Evolutionary conservation across 441 rosid genomes (phyloP).

Genomic region (Gossypium davidsonii): DNA sequence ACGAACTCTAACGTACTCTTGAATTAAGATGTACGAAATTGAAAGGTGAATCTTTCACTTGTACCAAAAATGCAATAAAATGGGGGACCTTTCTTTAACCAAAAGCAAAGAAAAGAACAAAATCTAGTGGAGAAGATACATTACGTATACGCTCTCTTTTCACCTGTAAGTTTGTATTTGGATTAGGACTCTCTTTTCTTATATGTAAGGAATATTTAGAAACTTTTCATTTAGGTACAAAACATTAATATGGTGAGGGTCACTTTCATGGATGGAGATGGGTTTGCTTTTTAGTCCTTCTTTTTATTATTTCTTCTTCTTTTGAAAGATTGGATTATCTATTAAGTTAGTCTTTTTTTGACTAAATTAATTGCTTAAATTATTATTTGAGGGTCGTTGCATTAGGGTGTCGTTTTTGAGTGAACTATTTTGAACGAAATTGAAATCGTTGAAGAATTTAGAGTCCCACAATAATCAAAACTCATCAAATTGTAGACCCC

Average conservation of each 20-base stretch:
- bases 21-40: too few species aligned
- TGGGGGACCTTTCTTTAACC: neutral
- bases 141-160: neutral
- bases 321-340: neutral
- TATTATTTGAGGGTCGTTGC: neutral
- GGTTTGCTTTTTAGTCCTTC: neutral
- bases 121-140: conserved; percentile 4
- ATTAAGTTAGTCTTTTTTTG: neutral
- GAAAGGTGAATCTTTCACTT: neutral
- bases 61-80: neutral
- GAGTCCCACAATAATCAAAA: neutral
- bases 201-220: neutral
- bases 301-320: neutral
- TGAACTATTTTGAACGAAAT: neutral
- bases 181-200: conserved; percentile 25
- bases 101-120: conserved; percentile 4
- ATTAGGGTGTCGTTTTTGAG: neutral
- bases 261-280: conserved; percentile 11
- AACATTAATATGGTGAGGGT: neutral
- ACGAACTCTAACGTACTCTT: too few species aligned
- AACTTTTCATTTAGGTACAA: neutral
- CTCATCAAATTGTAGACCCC: conserved; percentile 4
- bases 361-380: neutral
- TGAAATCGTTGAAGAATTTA: neutral
- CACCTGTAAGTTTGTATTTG: neutral